Percentiles rank a stretch among this genome's conserved stretches.
Evolutionary conservation across 257 asterid genomes (phyloP).

Genomic region (Solanum acaule): DNA sequence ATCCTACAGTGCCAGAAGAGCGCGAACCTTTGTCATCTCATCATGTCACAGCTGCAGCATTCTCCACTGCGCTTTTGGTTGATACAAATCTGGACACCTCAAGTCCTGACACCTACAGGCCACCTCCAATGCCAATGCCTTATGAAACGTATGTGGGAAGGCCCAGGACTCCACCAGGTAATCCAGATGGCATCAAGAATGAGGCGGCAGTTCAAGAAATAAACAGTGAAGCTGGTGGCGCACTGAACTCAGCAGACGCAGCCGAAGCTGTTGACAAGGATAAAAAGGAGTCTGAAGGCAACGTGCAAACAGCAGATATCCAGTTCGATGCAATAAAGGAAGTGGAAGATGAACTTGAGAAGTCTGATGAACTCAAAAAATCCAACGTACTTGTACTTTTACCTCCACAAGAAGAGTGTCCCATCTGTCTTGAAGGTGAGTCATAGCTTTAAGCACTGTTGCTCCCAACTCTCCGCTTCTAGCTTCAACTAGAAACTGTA

Average conservation of each 20-base stretch:
- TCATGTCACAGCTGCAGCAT: slow-evolving; percentile 37
- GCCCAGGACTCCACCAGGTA: slow-evolving; percentile 33
- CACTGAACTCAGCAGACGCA: slow-evolving; percentile 26
- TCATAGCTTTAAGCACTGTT: not conserved
- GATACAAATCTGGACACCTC: slow-evolving; percentile 88
- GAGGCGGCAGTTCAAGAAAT: slow-evolving; percentile 28
- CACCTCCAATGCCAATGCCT: slow-evolving; percentile 82
- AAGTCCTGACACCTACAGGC: slow-evolving; percentile 63
- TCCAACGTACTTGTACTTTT: slow-evolving; percentile 22
- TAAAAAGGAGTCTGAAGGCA: slow-evolving; percentile 42
- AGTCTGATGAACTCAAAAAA: slow-evolving; percentile 53
- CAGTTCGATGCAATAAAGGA: slow-evolving; percentile 33
- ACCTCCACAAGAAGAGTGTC: slow-evolving; percentile 64
- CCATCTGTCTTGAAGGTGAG: slow-evolving; percentile 92
- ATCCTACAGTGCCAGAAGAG: slow-evolving; percentile 54
- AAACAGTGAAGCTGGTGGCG: slow-evolving; percentile 24
- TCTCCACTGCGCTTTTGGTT: slow-evolving; percentile 61
- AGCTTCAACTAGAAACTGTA: not conserved
- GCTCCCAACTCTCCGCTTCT: not conserved
- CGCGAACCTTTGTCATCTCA: slow-evolving; percentile 54
- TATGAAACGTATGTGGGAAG: slow-evolving; percentile 41
- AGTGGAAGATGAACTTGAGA: slow-evolving; percentile 33
- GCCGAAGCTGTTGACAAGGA: slow-evolving; percentile 33
- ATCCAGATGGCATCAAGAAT: slow-evolving; percentile 33
- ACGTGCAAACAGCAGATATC: slow-evolving; percentile 8